Conservation (phyloP, 2,329 filamentous ascomycete genomes). For the Penicillium sp. region DNA sequence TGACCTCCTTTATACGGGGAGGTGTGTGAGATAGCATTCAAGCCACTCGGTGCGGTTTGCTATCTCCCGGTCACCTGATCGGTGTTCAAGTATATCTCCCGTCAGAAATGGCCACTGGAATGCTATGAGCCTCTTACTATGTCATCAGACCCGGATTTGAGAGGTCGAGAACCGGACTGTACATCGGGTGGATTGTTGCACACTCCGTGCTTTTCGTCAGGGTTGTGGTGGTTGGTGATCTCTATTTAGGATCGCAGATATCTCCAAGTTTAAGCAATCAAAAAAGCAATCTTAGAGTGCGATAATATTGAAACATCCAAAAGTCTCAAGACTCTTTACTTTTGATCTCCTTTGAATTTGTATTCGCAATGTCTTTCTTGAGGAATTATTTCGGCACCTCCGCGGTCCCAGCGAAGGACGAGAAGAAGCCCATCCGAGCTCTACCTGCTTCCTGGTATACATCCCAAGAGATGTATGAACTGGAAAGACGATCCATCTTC, state of each 20-base stretch:
- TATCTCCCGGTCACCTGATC: constrained; percentile 26
- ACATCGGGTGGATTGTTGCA: constrained; percentile 7
- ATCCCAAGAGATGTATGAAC: constrained; percentile 49
- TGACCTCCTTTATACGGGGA: neutral
- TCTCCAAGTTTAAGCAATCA: constrained; percentile 11
- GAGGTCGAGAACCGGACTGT: constrained; percentile 9
- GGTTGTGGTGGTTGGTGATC: constrained; percentile 6
- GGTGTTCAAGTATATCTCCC: constrained; percentile 21
- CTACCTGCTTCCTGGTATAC: constrained; percentile 55
- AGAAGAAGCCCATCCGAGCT: constrained; percentile 40
- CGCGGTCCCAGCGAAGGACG: constrained; percentile 19
- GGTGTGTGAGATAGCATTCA: constrained; percentile 14
- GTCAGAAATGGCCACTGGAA: constrained; percentile 19
- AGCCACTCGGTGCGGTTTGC: constrained; percentile 20
- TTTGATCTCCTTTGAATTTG: neutral
- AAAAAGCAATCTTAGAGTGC: constrained; percentile 10
- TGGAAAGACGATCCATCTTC: constrained; percentile 58
- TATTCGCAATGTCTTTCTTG: constrained; percentile 28
- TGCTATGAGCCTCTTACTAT: constrained; percentile 10
- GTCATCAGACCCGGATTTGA: constrained; percentile 14
- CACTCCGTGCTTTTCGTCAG: constrained; percentile 11
- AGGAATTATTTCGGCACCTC: constrained; percentile 31
- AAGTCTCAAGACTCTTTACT: neutral
- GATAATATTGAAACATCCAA: constrained; percentile 1
- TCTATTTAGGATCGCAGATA: constrained; percentile 23